These are phyloP conservation scores for Haematococcus sp. DNA, from an alignment of 139 green algal genomes.

Conservation along the genomic window DNA sequence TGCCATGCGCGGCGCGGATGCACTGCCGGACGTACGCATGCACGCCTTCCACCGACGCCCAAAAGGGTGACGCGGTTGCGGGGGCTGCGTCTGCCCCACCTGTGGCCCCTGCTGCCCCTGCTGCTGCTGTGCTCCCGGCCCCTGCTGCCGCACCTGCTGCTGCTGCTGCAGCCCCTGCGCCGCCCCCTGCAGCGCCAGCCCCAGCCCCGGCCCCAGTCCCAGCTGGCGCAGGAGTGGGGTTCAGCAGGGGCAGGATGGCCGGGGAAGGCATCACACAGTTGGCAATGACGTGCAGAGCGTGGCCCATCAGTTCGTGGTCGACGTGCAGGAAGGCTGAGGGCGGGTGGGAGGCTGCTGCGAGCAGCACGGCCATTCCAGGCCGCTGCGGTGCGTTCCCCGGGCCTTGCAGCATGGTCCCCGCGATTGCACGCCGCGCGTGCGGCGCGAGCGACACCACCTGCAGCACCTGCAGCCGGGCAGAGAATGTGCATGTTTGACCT, in stretches of 20 bases:
- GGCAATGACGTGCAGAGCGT: slow-evolving; percentile 52
- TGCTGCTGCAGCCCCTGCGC: slow-evolving; percentile 8
- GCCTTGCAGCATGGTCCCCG: slow-evolving; percentile 9
- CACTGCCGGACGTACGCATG: slow-evolving; percentile 45
- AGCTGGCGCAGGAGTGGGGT: too few relatives aligned
- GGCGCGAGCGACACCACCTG: slow-evolving; percentile 57
- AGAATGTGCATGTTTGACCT: too few relatives aligned
- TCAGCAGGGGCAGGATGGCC: slow-evolving; percentile 35
- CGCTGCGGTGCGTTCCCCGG: slow-evolving; percentile 8
- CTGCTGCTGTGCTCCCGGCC: background rate
- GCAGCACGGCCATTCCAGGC: slow-evolving; percentile 49
- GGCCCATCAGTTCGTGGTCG: slow-evolving; percentile 52
- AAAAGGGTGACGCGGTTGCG: background rate
- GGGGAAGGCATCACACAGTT: slow-evolving; percentile 54
- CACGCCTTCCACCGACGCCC: slow-evolving; percentile 34
- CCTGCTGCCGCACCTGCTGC: slow-evolving; percentile 18
- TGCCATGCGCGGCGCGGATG: slow-evolving; percentile 57
- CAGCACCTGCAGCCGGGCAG: slow-evolving; percentile 58
- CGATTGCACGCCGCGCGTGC: slow-evolving; percentile 29
- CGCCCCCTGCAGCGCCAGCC: background rate
- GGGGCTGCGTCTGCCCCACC: background rate
- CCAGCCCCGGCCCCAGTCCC: slow-evolving; percentile 1
- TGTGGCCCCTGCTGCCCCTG: background rate
- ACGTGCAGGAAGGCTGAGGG: slow-evolving; percentile 34
- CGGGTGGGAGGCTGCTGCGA: slow-evolving; percentile 40